Evolutionary conservation across 108 stramenopile genomes (phyloP).

Genomic region (Cylindrotheca fusiformis): DNA sequence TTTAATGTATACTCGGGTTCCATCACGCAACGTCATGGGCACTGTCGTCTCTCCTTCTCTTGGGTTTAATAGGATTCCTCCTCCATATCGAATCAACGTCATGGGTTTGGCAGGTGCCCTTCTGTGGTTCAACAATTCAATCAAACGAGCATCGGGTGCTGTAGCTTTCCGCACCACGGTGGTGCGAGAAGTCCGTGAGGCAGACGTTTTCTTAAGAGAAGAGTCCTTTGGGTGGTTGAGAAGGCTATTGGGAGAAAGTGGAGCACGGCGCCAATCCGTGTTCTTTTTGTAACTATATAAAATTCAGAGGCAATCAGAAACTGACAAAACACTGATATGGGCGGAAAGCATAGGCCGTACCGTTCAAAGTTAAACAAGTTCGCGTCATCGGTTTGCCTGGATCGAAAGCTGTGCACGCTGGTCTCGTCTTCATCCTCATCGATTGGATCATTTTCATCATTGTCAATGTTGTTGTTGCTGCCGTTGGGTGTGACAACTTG

Average conservation of each 20-base stretch:
- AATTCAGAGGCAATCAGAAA: too few species aligned
- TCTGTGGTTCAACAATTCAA: not conserved
- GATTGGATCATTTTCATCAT: not conserved
- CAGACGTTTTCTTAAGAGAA: not conserved
- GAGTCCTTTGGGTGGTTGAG: not conserved
- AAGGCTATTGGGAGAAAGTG: not conserved
- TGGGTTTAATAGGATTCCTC: not conserved
- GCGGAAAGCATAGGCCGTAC: too few species aligned
- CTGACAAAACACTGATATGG: too few species aligned
- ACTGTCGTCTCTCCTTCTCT: not conserved
- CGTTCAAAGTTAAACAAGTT: too few species aligned
- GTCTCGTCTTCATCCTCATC: not conserved
- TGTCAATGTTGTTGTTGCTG: not conserved
- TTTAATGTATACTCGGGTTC: conserved; percentile 15
- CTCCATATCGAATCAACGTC: not conserved
- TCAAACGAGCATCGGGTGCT: conserved; percentile 1
- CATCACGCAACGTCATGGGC: conserved; percentile 28
- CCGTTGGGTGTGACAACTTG: too few species aligned
- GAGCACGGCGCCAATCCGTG: not conserved
- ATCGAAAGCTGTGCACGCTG: not conserved
- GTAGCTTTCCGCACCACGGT: not conserved
- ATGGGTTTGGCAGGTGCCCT: too few species aligned
- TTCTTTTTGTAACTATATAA: too few species aligned
- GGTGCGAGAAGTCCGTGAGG: not conserved
- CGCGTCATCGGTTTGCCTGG: not conserved